These are phyloP conservation scores for Podaxis mareebaensis DNA, from an alignment of 768 basidiomycete species.

Conservation along the genomic window DNA sequence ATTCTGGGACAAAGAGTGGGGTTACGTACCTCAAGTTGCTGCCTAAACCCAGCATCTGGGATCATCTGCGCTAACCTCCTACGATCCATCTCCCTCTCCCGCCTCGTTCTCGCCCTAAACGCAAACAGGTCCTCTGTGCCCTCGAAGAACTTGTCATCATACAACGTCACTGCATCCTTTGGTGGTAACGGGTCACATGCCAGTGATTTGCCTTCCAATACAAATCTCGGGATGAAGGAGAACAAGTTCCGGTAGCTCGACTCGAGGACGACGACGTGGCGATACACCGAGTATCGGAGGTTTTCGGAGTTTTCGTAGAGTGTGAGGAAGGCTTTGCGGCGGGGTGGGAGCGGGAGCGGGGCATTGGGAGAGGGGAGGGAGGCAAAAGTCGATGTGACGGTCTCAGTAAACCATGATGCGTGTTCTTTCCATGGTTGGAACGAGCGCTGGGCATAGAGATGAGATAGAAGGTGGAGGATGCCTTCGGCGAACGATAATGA, in stretches of 20 bases:
- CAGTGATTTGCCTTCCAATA: constrained; percentile 54
- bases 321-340: constrained; percentile 32
- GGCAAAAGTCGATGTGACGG: constrained; percentile 46
- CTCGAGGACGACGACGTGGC: constrained; percentile 80
- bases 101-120: constrained; percentile 35
- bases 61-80: constrained; percentile 56
- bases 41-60: constrained; percentile 56
- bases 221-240: constrained; percentile 66
- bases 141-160: constrained; percentile 76
- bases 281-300: constrained; percentile 57
- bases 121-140: constrained; percentile 56
- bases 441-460: constrained; percentile 85
- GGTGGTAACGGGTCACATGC: constrained; percentile 92
- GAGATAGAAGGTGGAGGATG: constrained; percentile 24
- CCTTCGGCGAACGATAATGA: constrained; percentile 32
- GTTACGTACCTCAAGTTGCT: constrained; percentile 51
- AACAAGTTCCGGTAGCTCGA: constrained; percentile 53
- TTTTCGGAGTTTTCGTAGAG: constrained; percentile 38
- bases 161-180: constrained; percentile 51
- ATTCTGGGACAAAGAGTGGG: background rate
- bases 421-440: constrained; percentile 80
- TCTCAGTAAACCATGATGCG: constrained; percentile 69
- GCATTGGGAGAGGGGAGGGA: constrained; percentile 29
- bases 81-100: constrained; percentile 45
- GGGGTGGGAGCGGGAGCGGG: constrained; percentile 32